Evolutionary conservation across 2,329 filamentous ascomycete genomes (phyloP), one percentile per base, ranked within the genome.

Genomic region (Hypoxylon sp.): DNA sequence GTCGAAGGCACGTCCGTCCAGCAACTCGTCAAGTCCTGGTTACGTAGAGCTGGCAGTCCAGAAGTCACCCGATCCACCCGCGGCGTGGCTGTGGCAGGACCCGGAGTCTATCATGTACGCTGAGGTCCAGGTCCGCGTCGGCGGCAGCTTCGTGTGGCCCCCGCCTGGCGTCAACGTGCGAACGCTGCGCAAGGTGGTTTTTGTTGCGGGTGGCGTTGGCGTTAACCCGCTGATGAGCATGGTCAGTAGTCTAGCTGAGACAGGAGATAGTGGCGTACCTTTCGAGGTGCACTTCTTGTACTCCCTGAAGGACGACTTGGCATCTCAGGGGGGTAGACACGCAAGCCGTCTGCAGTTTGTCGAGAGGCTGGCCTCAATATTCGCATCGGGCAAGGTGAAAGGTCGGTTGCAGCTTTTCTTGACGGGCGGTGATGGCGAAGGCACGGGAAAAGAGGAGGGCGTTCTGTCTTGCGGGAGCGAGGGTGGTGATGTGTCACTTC

Each of bases 151-250:
- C 73, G 85, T 90, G 2, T 97, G 90, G 82, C 94, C 94, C 0
- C 92, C 91, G 0, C 80, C 82, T 1, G 77, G 78, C 19, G 66
- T 85, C 19, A 78, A 84, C 50, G 65, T 77, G 2, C 73, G 75
- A 3, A 70, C 76, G 3, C 81, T 91, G 43, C 82, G 83, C 45
- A 88, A 86, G 57, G 83, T 91, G 4, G 86, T 97, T 2, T 89
- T 97, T 67, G 83, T 96, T 12, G 93, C 92, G 0, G 93, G 92
- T 0, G 93, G 93, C 1, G 89, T 96, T 21, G 93, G 93, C 0
- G 90, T 96, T 61, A 96, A 96, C 72, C 92, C 92, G 0, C 80
- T 95, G 4, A 86, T 93, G 60, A 92, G 91, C 58, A 95, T 95
- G 76, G 80, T 93, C 51, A 83, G 86, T 14, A 84, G 86, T 65